Evolutionary conservation across 1,139 yeast genomes (phyloP).

Genomic region (Candida albicans): DNA sequence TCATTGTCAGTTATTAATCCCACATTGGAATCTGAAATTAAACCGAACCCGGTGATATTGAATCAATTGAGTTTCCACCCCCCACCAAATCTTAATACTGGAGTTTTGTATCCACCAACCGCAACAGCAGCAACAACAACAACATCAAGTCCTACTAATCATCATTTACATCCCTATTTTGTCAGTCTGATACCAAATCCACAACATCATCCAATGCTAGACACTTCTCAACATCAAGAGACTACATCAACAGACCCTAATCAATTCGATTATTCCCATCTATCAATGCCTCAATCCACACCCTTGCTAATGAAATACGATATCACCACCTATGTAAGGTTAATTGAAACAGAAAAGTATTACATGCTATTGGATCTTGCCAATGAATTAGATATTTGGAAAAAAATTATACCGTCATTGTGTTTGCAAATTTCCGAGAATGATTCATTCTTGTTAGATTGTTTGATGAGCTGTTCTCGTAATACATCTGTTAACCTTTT

Average conservation of each 20-base stretch:
- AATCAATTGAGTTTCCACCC: no score
- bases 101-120: background rate
- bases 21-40: background rate
- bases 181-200: background rate
- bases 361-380: slow-evolving; percentile 43
- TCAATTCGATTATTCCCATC: slow-evolving; percentile 2
- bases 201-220: background rate
- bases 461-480: slow-evolving; percentile 33
- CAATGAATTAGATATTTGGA: slow-evolving; percentile 43
- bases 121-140: slow-evolving; percentile 3
- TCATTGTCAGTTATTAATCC: slow-evolving; percentile 2
- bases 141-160: background rate
- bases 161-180: background rate
- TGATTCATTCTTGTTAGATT: slow-evolving; percentile 28
- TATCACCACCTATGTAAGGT: slow-evolving; percentile 18
- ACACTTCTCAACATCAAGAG: background rate
- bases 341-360: slow-evolving; percentile 35
- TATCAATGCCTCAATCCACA: slow-evolving; percentile 1
- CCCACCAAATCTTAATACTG: no score
- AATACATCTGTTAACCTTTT: slow-evolving; percentile 16
- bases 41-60: no score
- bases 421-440: slow-evolving; percentile 21
- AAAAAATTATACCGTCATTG: slow-evolving; percentile 35
- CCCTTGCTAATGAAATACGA: slow-evolving; percentile 1
- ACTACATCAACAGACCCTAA: no score